Evolutionary conservation across 2,329 filamentous ascomycete species (phyloP).

Genomic region (Pyrenophora tritici-repentis): DNA sequence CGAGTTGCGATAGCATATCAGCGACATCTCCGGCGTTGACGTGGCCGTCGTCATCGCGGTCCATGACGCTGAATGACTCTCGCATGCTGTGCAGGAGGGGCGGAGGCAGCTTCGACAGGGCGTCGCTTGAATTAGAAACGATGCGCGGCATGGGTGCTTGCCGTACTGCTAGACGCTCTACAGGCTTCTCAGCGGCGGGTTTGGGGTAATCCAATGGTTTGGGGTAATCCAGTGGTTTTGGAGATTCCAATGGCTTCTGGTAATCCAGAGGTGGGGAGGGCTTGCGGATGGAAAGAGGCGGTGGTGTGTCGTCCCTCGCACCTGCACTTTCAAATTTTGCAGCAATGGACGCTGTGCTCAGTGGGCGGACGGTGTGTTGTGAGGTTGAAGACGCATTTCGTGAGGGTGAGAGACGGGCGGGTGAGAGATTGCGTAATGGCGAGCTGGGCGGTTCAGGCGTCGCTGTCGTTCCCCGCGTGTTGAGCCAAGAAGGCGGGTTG

Average conservation of each 20-base stretch:
- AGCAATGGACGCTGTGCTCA: constrained; percentile 41
- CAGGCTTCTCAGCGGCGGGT: constrained; percentile 51
- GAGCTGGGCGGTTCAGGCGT: constrained; percentile 38
- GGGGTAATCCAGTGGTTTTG: not conserved
- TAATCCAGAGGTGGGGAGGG: constrained; percentile 6
- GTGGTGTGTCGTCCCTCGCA: constrained; percentile 39
- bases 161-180: constrained; percentile 20
- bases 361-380: constrained; percentile 27
- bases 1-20: constrained; percentile 85
- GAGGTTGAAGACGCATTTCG: constrained; percentile 25
- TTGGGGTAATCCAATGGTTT: constrained; percentile 9
- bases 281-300: constrained; percentile 18
- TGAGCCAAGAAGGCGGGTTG: constrained; percentile 44
- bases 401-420: constrained; percentile 36
- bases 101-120: constrained; percentile 73
- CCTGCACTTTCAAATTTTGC: constrained; percentile 41
- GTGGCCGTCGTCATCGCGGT: constrained; percentile 82
- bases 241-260: not conserved
- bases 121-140: constrained; percentile 34
- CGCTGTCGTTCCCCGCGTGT: constrained; percentile 36
- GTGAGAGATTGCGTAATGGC: constrained; percentile 34
- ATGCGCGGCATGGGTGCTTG: constrained; percentile 33
- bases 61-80: constrained; percentile 91
- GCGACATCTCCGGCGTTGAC: constrained; percentile 83
- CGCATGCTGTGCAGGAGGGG: constrained; percentile 84